Base-by-base conservation (phyloP, 371 early-diverging fungal genomes). In the Apophysomyces variabilis region DNA sequence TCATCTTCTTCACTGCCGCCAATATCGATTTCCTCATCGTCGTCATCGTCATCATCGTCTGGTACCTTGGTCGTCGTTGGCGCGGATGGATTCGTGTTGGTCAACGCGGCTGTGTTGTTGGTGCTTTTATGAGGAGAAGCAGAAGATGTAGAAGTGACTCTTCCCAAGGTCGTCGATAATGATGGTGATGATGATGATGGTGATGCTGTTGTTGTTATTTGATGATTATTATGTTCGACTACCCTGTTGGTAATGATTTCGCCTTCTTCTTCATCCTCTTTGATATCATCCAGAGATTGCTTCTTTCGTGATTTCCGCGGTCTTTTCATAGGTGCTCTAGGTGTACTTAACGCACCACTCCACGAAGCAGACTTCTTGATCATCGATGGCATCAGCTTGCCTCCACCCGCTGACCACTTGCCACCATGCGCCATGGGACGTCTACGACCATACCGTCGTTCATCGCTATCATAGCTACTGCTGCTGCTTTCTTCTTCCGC, bases 1-100 rank as follows among this genome's bases (percentile, higher is more conserved):
- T 87, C 88, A 61, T 84, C 88, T 43, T 80, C 78, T 66, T 87
- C 88, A 59, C 85, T 85, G 8, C 88, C 88, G 64, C 88, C 88
- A 69, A 87, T 85, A 62, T 85, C 86, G 71, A 87, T 85, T 57
- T 87, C 87, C 65, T 87, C 87, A 59, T 87, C 54, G 21, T 50
- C 54, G 21, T 47, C 87, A 41, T 85, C 86, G 18, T 87, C 86
- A 16, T 82, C 77, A 16, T 84, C 64, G n/a, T 64, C 64, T 26
- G 54, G 32, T 21, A 3, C 46, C 4, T 13, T 45, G 46, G 46
- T 6, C 16, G n/a, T 45, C 6, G 46, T 13, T 1, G 41, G 41
- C 5, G 41, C 1, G 8, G 41, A 13, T 41, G 11, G 41, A 41
- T 41, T 41, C 5, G 11, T 41, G 41, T 41, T 8, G 41, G 41